Evolutionary conservation across 2,329 filamentous ascomycete genomes (phyloP).

Genomic region (Daldinia sp.): DNA sequence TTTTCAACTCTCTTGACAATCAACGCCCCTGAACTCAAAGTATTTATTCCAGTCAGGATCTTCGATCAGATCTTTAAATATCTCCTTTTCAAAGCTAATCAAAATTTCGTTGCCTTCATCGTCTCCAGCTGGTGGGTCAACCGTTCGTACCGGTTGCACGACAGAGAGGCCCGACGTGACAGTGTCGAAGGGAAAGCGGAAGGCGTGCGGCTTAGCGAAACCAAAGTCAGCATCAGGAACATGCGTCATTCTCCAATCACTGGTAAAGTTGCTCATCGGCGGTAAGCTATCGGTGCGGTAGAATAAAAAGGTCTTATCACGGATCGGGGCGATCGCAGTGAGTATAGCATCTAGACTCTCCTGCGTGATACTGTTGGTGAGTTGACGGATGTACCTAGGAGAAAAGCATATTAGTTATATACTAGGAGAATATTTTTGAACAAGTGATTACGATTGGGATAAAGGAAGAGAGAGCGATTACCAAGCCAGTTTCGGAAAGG

Average conservation of each 20-base stretch:
- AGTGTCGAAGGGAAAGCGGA: conserved; percentile 25
- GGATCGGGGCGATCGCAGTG: conserved; percentile 44
- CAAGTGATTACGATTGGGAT: neutral
- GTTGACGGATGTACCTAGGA: conserved; percentile 40
- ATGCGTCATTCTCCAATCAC: conserved; percentile 18
- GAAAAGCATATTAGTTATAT: no score
- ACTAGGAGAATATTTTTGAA: no score
- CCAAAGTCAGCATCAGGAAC: conserved; percentile 26
- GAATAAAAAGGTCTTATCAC: conserved; percentile 49
- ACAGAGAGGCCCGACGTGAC: conserved; percentile 14
- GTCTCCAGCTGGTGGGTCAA: neutral
- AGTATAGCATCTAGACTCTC: conserved; percentile 45
- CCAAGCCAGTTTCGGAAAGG: conserved; percentile 46
- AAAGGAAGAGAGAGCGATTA: conserved; percentile 33
- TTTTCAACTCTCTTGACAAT: neutral
- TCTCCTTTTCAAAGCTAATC: conserved; percentile 28
- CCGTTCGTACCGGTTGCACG: conserved; percentile 19
- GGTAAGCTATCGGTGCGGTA: conserved; percentile 47
- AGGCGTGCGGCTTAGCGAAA: conserved; percentile 26
- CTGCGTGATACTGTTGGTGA: conserved; percentile 49
- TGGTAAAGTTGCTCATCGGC: conserved; percentile 34
- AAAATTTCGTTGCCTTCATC: conserved; percentile 32
- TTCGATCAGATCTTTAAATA: conserved; percentile 13
- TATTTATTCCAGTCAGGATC: conserved; percentile 31
- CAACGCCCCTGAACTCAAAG: conserved; percentile 33